These are phyloP conservation scores for Solanum arcanum DNA, from an alignment of 257 asterid genomes.

Conservation along the genomic window DNA sequence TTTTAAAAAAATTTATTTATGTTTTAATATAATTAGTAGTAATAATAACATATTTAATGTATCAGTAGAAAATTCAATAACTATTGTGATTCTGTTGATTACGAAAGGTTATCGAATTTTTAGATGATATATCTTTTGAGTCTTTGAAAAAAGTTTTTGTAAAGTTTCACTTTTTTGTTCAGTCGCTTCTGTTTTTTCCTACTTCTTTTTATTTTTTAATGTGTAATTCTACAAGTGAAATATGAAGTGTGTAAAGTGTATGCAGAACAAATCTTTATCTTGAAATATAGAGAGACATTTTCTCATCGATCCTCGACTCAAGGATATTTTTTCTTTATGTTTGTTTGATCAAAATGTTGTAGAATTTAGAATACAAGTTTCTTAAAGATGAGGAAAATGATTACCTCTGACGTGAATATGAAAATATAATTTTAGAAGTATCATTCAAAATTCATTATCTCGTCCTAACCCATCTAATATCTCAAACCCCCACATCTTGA, in stretches of 20 bases:
- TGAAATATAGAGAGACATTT: no score
- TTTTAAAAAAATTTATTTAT: not conserved
- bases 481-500: not conserved
- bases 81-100: no score
- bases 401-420: fast-evolving
- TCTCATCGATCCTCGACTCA: not conserved
- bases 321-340: not conserved
- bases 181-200: fast-evolving
- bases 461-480: not conserved
- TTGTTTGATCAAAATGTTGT: not conserved
- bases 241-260: not conserved
- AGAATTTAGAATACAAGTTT: not conserved
- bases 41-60: no score
- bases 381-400: not conserved
- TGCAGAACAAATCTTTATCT: no score
- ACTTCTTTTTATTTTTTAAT: no score
- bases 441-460: not conserved
- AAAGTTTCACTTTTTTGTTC: no score
- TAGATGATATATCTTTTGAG: not conserved
- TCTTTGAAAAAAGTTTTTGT: no score
- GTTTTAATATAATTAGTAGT: no score
- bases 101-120: not conserved
- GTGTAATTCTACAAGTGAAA: not conserved
- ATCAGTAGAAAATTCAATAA: no score
- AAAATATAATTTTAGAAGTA: not conserved